Conservation (phyloP, 202 grass and related monocot genomes). For the Schoenoplectus tabernaemontani region DNA sequence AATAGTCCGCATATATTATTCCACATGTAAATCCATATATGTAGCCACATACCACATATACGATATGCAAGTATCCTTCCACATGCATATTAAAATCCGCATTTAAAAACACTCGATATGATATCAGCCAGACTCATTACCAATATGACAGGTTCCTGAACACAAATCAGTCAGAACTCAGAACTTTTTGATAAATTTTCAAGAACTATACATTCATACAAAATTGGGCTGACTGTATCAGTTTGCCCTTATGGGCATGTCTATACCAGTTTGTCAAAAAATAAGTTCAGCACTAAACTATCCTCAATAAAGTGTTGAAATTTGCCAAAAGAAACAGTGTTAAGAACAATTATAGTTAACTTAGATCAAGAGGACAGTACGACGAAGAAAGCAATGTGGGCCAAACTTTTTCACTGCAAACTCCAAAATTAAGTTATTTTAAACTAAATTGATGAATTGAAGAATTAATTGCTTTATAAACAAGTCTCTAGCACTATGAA, state of each 20-base stretch:
- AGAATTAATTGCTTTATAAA: no score
- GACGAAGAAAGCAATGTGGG: background rate
- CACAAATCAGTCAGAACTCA: background rate
- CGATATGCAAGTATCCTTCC: no score
- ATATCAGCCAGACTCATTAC: background rate
- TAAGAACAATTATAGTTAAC: background rate
- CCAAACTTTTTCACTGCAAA: background rate
- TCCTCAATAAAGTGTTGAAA: background rate
- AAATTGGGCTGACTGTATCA: slow-evolving; percentile 1
- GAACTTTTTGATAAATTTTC: background rate
- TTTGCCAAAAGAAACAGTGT: background rate
- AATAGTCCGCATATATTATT: no score
- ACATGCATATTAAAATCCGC: no score
- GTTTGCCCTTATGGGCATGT: background rate
- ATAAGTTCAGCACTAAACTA: background rate
- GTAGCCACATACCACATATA: no score
- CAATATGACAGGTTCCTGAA: background rate
- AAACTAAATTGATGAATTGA: background rate
- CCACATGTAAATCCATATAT: no score
- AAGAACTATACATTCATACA: background rate
- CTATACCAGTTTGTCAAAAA: background rate
- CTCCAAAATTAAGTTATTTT: background rate
- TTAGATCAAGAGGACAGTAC: background rate
- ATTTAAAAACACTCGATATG: no score
- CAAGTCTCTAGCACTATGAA: background rate